Evolutionary conservation across 2,329 filamentous ascomycete species (phyloP), one percentile per base, ranked within the genome.

Genomic region (Corynespora cassiicola): DNA sequence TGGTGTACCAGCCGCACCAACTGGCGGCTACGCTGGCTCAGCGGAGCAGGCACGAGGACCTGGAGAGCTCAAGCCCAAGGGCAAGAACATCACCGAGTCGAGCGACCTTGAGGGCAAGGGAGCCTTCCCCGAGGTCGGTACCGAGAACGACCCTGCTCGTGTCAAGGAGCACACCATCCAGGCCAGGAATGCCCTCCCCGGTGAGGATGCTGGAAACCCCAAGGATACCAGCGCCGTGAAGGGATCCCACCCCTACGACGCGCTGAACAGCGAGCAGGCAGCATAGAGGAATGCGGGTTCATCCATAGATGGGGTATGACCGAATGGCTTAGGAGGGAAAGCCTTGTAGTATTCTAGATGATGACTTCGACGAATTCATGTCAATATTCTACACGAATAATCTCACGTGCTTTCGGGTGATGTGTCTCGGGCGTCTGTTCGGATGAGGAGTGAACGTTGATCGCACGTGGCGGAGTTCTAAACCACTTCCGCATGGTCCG

Each of bases 131-230:
- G 75, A 80, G 16, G 76, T 84, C 43, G 81, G 81, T 2, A 70
- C 70, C 2, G 63, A 75, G 46, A 71, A 80, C 25, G 81, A 85
- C 51, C 80, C 82, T 3, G 75, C 74, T 3, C 67, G 80, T 19
- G 52, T 65, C 12, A 80, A 78, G 6, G 59, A 76, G 59, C 36
- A 52, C 12, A 56, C 66, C 32, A 57, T 71, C 25, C 51, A 63
- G 70, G 60, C 56, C 53, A 48, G 35, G 31, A 62, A 64, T 46
- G 65, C 63, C 23, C 49, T 65, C 37, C 47, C 46, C 28, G 59
- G 58, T 5, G 57, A 49, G n/a, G 65, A 63, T 33, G 58, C 54
- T 21, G 31, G 25, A 10, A 29, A 23, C 10, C 32, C 16, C 20
- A 42, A 51, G 63, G 47, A 33, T 26, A 34, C 18, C 8, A 34